Percentiles rank a stretch among this genome's conserved stretches.
These are phyloP conservation scores for Akanthomyces muscarius DNA, from an alignment of 2,329 filamentous ascomycete genomes.

Conservation along the genomic window DNA sequence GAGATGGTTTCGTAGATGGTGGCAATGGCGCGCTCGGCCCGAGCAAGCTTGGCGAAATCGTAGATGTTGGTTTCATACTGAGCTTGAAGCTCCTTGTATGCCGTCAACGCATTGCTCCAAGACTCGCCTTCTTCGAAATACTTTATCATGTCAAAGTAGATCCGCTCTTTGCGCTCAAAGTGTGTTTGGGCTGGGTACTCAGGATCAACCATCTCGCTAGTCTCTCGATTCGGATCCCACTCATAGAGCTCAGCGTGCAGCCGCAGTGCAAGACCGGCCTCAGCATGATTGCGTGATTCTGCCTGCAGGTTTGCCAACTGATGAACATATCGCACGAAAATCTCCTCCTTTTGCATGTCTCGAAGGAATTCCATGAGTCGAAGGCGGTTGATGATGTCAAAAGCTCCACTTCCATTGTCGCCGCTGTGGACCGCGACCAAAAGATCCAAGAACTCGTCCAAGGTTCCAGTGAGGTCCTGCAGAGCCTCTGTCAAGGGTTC, in stretches of 20 bases:
- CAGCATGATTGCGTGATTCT: conserved; percentile 71
- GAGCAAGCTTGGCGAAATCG: conserved; percentile 87
- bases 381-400: conserved; percentile 81
- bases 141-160: conserved; percentile 94
- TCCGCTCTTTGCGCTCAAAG: conserved; percentile 86
- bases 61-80: conserved; percentile 89
- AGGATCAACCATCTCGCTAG: conserved; percentile 67
- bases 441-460: conserved; percentile 87
- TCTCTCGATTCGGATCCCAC: conserved; percentile 71
- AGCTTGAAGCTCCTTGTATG: conserved; percentile 84
- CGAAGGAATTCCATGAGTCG: conserved; percentile 93
- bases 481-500: conserved; percentile 74
- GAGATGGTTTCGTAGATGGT: conserved; percentile 86
- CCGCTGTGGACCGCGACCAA: conserved; percentile 84
- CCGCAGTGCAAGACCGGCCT: conserved; percentile 83
- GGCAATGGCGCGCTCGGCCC: conserved; percentile 85
- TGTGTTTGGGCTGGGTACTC: conserved; percentile 77
- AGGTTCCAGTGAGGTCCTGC: conserved; percentile 73
- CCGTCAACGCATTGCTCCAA: conserved; percentile 82
- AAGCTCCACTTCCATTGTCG: conserved; percentile 68
- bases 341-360: conserved; percentile 95
- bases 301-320: conserved; percentile 78
- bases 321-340: conserved; percentile 93
- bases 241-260: conserved; percentile 90
- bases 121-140: conserved; percentile 91